phyloP scores from a whole-genome alignment of 2,329 filamentous ascomycete genomes.

The Epichloe sibirici region DNA sequence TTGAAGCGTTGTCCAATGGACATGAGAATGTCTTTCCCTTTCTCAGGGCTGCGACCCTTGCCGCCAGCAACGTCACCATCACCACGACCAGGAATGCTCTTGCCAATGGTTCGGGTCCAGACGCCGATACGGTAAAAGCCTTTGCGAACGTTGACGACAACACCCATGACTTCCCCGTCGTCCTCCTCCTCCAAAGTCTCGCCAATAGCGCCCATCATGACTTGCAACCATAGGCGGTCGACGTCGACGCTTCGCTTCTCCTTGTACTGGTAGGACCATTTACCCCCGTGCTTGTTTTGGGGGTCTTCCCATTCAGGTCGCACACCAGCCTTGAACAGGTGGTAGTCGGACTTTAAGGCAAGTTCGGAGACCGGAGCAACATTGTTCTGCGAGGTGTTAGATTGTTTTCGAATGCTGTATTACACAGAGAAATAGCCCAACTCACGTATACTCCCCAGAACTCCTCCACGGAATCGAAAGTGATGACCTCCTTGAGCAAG shows the following conservation, averaged over 20 bases:
- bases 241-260: slow-evolving; percentile 87
- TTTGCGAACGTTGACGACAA: slow-evolving; percentile 97
- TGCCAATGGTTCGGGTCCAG: slow-evolving; percentile 92
- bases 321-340: slow-evolving; percentile 95
- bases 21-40: slow-evolving; percentile 74
- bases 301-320: slow-evolving; percentile 97
- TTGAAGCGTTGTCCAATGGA: slow-evolving; percentile 87
- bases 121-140: slow-evolving; percentile 95
- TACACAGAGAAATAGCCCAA: slow-evolving; percentile 12
- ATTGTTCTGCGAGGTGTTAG: slow-evolving; percentile 61
- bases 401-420: slow-evolving; percentile 1
- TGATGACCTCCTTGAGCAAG: slow-evolving; percentile 94
- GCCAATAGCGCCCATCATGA: slow-evolving; percentile 92
- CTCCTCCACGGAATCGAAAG: slow-evolving; percentile 96
- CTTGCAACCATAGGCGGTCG: slow-evolving; percentile 91
- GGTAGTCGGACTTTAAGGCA: slow-evolving; percentile 96
- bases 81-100: slow-evolving; percentile 64
- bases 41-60: slow-evolving; percentile 66
- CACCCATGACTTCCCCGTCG: slow-evolving; percentile 97
- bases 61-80: slow-evolving; percentile 60
- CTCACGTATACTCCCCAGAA: slow-evolving; percentile 99
- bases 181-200: slow-evolving; percentile 93
- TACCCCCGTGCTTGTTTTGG: slow-evolving; percentile 98
- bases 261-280: slow-evolving; percentile 98
- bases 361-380: slow-evolving; percentile 93